A percentile compares a stretch with the other conserved stretches of the same genome.
Evolutionary conservation across 2,329 filamentous ascomycete genomes (phyloP).

Genomic region (Fusarium floridanum): DNA sequence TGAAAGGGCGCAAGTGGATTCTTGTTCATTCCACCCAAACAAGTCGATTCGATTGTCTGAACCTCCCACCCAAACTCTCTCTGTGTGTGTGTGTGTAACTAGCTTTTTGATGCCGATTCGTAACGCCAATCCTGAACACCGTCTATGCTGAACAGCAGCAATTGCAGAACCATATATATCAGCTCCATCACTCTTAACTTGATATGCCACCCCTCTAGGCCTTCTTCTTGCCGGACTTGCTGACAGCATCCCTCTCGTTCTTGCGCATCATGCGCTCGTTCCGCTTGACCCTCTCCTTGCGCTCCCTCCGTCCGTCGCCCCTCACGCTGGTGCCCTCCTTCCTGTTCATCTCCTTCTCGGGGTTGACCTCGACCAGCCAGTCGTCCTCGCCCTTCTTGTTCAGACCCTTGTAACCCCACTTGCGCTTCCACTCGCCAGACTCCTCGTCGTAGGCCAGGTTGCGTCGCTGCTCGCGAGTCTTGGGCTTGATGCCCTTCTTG

Average conservation of each 20-base stretch:
- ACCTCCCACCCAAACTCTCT: slow-evolving; percentile 22
- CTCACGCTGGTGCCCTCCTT: slow-evolving; percentile 73
- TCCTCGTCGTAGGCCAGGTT: slow-evolving; percentile 88
- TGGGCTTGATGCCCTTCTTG: slow-evolving; percentile 96
- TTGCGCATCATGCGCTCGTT: slow-evolving; percentile 78
- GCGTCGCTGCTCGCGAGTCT: slow-evolving; percentile 80
- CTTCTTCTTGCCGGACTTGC: slow-evolving; percentile 42
- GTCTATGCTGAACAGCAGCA: slow-evolving; percentile 37
- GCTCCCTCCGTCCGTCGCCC: slow-evolving; percentile 73
- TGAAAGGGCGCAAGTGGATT: slow-evolving; percentile 32
- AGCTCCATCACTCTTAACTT: slow-evolving; percentile 7
- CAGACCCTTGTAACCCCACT: slow-evolving; percentile 94
- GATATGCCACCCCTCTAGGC: slow-evolving; percentile 12
- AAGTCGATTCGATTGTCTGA: slow-evolving; percentile 34
- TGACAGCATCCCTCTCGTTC: slow-evolving; percentile 64
- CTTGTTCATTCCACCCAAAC: slow-evolving; percentile 30
- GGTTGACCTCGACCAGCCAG: slow-evolving; percentile 93
- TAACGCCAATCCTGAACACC: slow-evolving; percentile 51
- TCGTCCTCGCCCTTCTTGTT: slow-evolving; percentile 87
- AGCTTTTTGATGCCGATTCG: slow-evolving; percentile 44
- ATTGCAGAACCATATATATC: slow-evolving; percentile 17
- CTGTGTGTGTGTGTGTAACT: neutral
- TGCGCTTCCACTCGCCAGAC: slow-evolving; percentile 88
- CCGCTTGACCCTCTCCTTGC: slow-evolving; percentile 76
- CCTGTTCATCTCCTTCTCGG: slow-evolving; percentile 74